Conservation (phyloP, 305 asterid species). For the Solanum hybrid region DNA sequence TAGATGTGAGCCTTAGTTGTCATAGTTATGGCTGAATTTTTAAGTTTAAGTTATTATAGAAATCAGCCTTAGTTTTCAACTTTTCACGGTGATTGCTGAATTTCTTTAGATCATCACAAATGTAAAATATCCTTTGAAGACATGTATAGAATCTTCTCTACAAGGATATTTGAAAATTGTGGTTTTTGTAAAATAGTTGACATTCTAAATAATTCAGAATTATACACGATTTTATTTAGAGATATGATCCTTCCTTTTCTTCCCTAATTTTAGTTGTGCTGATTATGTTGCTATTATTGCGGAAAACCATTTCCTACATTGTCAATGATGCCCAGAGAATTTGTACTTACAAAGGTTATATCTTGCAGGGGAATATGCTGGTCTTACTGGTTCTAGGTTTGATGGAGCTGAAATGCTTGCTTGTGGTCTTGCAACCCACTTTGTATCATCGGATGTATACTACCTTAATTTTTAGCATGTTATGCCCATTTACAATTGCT, state of each 20-base stretch:
- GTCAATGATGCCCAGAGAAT: background rate
- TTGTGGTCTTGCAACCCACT: slow-evolving; percentile 81
- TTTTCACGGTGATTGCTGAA: background rate
- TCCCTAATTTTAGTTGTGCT: background rate
- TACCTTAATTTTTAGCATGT: background rate
- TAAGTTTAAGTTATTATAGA: background rate
- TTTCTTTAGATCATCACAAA: background rate
- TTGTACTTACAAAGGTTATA: background rate
- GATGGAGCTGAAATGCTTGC: slow-evolving; percentile 26
- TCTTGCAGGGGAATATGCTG: slow-evolving; percentile 4
- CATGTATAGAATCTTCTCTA: background rate
- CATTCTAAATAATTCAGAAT: background rate
- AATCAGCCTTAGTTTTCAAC: background rate
- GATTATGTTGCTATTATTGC: background rate
- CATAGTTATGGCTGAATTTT: background rate
- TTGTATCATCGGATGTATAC: slow-evolving; percentile 53
- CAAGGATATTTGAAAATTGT: background rate
- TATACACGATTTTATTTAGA: background rate
- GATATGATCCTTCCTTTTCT: background rate
- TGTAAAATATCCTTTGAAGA: background rate
- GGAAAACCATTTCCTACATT: background rate
- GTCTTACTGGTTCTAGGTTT: no score
- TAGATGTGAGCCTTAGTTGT: background rate
- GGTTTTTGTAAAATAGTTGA: background rate
- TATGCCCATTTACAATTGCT: background rate